Base-by-base conservation (phyloP, 108 stramenopile species). In the Skeletonema marinoi region DNA sequence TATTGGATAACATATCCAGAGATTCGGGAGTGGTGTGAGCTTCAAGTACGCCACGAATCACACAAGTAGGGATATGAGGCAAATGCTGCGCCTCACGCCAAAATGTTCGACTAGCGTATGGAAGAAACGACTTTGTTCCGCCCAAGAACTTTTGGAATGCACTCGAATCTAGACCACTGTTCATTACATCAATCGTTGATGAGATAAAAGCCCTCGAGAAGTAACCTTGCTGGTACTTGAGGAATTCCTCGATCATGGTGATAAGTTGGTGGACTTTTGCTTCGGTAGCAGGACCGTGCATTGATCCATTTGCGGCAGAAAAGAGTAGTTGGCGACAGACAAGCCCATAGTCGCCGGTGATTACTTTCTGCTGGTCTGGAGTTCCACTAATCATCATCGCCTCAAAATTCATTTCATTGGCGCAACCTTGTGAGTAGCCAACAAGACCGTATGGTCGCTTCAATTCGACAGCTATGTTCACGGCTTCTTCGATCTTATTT, bases 161-260 rank as follows among this genome's bases (percentile, higher is more conserved):
- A 36, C 93, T 69, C 42, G 91, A 92, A 78, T 94, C 95, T 59
- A 96, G 70, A 19, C 78, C 58, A 41, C 61, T 77, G 58, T 87
- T 94, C 8, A 94, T 60, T 10, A 71, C 58, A 56, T 90, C 89
- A 29, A 96, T 63, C 11, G 91, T 90, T 2, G 85, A 76, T 19
- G 89, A 85, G 19, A 90, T 88, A 41, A 96, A 86, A 35, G 93
- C 89, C 54, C 92, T 80, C 46, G 89, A 90, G 65, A 89, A 91
- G 75, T 93, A 96, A 0, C 95, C 95, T 66, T 96, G 95, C 44
- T 96, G 93, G 58, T 96, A 94, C 72, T 95, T 95, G 69, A 95
- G 85, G 68, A 93, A 92, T 44, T 92, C 90, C 80, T 96, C 95
- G 19, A 86, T 77, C 90, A 93, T 91, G 13, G 87, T 81, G 60